These are phyloP conservation scores for Cladosporium halotolerans DNA, from an alignment of 2,329 filamentous ascomycete genomes.

Conservation along the genomic window DNA sequence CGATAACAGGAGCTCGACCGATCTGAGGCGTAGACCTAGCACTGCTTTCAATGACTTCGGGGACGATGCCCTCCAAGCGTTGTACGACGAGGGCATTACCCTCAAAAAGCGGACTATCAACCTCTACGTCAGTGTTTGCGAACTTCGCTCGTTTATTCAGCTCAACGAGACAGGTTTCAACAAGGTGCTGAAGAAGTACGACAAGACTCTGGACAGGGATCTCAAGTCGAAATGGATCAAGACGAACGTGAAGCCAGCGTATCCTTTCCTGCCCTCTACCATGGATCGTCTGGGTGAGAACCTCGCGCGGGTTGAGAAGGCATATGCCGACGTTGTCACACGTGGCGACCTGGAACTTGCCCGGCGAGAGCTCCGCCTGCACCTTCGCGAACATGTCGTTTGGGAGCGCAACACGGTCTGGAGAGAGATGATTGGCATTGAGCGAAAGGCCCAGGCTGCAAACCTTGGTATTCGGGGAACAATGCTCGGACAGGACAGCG, in stretches of 20 bases:
- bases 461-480: slow-evolving; percentile 75
- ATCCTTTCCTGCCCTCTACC: slow-evolving; percentile 72
- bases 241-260: slow-evolving; percentile 65
- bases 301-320: slow-evolving; percentile 67
- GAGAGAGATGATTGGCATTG: slow-evolving; percentile 97
- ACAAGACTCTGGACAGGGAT: slow-evolving; percentile 85
- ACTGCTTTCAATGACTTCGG: slow-evolving; percentile 69
- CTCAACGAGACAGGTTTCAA: slow-evolving; percentile 94
- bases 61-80: slow-evolving; percentile 64
- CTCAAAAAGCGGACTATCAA: slow-evolving; percentile 86
- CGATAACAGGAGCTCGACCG: slow-evolving; percentile 19
- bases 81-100: slow-evolving; percentile 69
- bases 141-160: slow-evolving; percentile 92
- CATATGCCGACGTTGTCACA: slow-evolving; percentile 77
- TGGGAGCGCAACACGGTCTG: slow-evolving; percentile 99
- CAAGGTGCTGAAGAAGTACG: slow-evolving; percentile 96
- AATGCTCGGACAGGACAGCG: slow-evolving; percentile 68
- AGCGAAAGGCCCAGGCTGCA: slow-evolving; percentile 88
- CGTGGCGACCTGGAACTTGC: slow-evolving; percentile 71
- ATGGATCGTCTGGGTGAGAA: slow-evolving; percentile 64
- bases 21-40: slow-evolving; percentile 57
- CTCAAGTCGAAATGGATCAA: slow-evolving; percentile 73
- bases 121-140: slow-evolving; percentile 86
- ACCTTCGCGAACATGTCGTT: slow-evolving; percentile 91
- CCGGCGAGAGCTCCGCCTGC: slow-evolving; percentile 77